phyloP scores from a whole-genome alignment of 345 rosid genomes.

The Acer campestre region DNA sequence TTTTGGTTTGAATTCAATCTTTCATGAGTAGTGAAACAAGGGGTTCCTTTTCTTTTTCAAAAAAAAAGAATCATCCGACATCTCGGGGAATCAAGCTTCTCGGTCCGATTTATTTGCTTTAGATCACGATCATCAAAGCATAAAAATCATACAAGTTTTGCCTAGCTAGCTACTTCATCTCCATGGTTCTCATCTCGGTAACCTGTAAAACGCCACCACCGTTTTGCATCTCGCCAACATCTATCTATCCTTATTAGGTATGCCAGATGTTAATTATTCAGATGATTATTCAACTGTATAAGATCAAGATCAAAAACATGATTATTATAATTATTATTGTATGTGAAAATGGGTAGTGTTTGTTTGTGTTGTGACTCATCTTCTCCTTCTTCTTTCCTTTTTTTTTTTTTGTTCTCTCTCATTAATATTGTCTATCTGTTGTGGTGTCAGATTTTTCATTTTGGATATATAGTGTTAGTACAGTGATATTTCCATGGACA shows the following conservation, averaged over 20 bases:
- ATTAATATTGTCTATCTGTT: not conserved
- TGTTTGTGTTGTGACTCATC: too few species aligned
- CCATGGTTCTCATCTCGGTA: not conserved
- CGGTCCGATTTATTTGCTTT: slow-evolving; percentile 54
- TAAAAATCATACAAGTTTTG: slow-evolving; percentile 22
- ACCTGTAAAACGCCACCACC: too few species aligned
- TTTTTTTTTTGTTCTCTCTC: not conserved
- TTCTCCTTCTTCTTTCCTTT: too few species aligned
- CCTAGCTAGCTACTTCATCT: slow-evolving; percentile 4
- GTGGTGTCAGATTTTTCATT: slow-evolving; percentile 3
- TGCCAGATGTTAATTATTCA: not conserved
- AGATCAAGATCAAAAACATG: not conserved
- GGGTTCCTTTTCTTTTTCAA: slow-evolving; percentile 21
- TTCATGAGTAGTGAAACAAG: slow-evolving; percentile 10
- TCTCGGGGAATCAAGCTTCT: slow-evolving; percentile 64
- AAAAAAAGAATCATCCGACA: slow-evolving; percentile 25
- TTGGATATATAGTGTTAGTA: slow-evolving; percentile 5
- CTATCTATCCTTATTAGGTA: not conserved
- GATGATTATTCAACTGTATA: not conserved
- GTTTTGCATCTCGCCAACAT: too few species aligned
- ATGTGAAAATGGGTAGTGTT: not conserved
- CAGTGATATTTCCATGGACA: slow-evolving; percentile 5
- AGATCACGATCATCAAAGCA: slow-evolving; percentile 25
- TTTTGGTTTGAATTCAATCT: slow-evolving; percentile 3
- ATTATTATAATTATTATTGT: not conserved